Base-by-base conservation (phyloP, 2,329 filamentous ascomycete species). In the Aspergillus unguis region DNA sequence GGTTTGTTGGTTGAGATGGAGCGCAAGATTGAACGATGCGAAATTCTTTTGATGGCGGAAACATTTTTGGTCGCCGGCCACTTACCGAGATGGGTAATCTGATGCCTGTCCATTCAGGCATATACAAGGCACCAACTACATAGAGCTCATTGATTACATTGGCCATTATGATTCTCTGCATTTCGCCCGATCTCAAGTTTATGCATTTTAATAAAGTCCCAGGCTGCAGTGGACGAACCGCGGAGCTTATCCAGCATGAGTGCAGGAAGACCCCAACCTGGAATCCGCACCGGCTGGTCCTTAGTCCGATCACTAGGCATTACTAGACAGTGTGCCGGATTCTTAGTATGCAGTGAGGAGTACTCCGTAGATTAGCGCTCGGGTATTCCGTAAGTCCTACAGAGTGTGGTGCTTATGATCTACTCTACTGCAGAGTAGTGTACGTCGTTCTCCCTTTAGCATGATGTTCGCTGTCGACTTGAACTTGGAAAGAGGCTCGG, bases 11-110 rank as follows among this genome's bases (percentile, higher is more conserved):
- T 44, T 9, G 32, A 36, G 31, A 29, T 32, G n/a, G 52, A 51
- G 44, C 25, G 27, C 40, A 53, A 44, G 40, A 50, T 29, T 50
- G 33, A 28, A 43, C 31, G 48, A 36, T 46, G 45, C 48, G 52
- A 50, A 53, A 49, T 53, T 53, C 51, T 53, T 53, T 52, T 52
- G 52, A 57, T 53, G 54, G 55, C 53, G 44, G 55, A 50, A 52
- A 60, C 58, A 58, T 61, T 64, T 62, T 61, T 62, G 56, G 52
- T 32, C 48, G 50, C 26, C 54, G 58, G 60, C 54, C 54, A 52
- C 60, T 62, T 63, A 58, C 62, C 57, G 11, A n/a, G 52, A 59
- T 46, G 11, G 58, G 56, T 36, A 37, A 7, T 26, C 26, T 27
- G 2, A 6, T 50, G 57, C 58, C 50, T 54, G 6, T 10, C 1